A percentile compares a stretch with the other conserved stretches of the same genome.
Conservation (phyloP, 805 yeast species). For the Lipomyces chichibuensis region DNA sequence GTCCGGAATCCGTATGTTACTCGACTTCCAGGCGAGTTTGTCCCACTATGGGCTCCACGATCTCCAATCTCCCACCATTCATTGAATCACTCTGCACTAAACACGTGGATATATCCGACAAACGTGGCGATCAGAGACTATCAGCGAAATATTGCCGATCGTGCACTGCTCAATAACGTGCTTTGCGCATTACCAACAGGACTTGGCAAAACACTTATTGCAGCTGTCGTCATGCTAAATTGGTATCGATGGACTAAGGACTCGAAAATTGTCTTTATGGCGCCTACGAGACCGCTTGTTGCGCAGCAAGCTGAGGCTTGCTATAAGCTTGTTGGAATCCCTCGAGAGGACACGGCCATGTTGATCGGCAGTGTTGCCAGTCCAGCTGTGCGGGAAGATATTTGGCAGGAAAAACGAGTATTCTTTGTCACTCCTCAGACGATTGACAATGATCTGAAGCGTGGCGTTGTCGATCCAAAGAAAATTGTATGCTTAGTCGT, state of each 20-base stretch:
- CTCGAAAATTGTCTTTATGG: constrained; percentile 87
- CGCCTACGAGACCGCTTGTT: constrained; percentile 95
- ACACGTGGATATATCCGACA: constrained; percentile 76
- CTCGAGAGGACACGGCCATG: constrained; percentile 75
- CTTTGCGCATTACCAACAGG: constrained; percentile 97
- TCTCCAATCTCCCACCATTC: constrained; percentile 46
- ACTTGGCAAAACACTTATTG: constrained; percentile 94
- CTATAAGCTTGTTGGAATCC: constrained; percentile 81
- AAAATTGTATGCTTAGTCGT: constrained; percentile 74
- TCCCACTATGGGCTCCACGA: constrained; percentile 15
- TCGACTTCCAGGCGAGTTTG: constrained; percentile 12
- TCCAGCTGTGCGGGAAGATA: constrained; percentile 60
- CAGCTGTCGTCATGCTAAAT: constrained; percentile 90
- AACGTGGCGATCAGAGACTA: constrained; percentile 84
- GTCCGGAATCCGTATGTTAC: constrained; percentile 6
- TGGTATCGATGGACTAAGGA: constrained; percentile 80
- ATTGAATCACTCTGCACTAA: constrained; percentile 48
- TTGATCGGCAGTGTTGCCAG: constrained; percentile 60
- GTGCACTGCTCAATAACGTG: constrained; percentile 71
- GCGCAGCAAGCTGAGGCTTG: constrained; percentile 97
- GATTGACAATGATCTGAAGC: constrained; percentile 81
- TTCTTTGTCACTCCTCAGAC: constrained; percentile 97
- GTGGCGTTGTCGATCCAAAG: constrained; percentile 77
- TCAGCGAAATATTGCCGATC: constrained; percentile 76
- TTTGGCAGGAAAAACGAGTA: constrained; percentile 78